Percentiles rank a stretch among this genome's conserved stretches.
Evolutionary conservation across 2,329 filamentous ascomycete genomes (phyloP).

Genomic region (Aspergillus ochraceoroseus): DNA sequence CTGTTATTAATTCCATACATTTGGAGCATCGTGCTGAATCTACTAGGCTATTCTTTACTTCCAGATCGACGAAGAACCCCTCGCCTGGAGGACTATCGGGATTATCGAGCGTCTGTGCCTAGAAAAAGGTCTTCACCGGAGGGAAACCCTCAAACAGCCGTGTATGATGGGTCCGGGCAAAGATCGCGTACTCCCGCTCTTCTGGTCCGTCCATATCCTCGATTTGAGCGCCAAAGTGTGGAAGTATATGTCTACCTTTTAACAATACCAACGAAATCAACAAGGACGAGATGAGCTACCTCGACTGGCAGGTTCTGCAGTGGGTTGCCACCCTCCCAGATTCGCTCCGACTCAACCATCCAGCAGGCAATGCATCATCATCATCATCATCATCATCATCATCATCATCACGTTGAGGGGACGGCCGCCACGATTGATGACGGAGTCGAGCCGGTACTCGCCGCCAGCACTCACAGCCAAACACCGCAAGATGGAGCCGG

Average conservation of each 20-base stretch:
- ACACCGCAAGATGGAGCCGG: slow-evolving; percentile 50
- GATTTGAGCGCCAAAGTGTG: slow-evolving; percentile 82
- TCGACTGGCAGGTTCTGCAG: slow-evolving; percentile 76
- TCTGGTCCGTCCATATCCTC: slow-evolving; percentile 84
- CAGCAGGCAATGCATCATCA: slow-evolving; percentile 45
- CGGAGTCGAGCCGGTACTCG: neutral
- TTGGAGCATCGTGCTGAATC: no score
- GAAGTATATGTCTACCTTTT: slow-evolving; percentile 69
- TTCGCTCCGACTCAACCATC: slow-evolving; percentile 56
- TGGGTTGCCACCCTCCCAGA: slow-evolving; percentile 72
- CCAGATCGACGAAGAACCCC: slow-evolving; percentile 74
- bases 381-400: no score
- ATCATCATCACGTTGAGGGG: slow-evolving; percentile 10
- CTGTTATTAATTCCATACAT: no score
- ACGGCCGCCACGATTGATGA: neutral
- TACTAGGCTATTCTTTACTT: slow-evolving; percentile 77
- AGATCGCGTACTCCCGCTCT: slow-evolving; percentile 64
- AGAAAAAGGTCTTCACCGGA: slow-evolving; percentile 75
- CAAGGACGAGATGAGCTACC: slow-evolving; percentile 68
- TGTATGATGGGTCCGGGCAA: slow-evolving; percentile 65
- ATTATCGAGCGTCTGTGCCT: slow-evolving; percentile 73
- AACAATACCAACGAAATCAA: slow-evolving; percentile 61
- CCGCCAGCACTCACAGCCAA: slow-evolving; percentile 48
- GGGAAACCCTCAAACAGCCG: slow-evolving; percentile 62
- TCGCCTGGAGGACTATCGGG: slow-evolving; percentile 86